A percentile compares a stretch with the other conserved stretches of the same genome.
These are phyloP conservation scores for Dissophora globulifera DNA, from an alignment of 192 early-diverging fungal species.

Conservation along the genomic window DNA sequence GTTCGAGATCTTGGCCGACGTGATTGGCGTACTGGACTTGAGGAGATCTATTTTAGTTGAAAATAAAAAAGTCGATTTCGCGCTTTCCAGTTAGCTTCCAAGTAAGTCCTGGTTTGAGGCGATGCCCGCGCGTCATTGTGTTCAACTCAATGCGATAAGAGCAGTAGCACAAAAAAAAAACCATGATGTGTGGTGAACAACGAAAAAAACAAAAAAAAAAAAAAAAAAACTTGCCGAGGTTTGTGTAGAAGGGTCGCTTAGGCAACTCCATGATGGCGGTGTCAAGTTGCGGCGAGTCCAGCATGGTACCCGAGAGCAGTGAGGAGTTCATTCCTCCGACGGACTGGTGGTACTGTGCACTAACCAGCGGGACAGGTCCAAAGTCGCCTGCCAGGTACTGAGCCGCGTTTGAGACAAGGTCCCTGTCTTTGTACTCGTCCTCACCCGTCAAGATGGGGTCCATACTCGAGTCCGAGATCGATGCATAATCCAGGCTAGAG, in stretches of 20 bases:
- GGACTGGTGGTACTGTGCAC: slow-evolving; percentile 14
- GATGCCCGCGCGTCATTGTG: too few species aligned
- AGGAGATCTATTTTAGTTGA: slow-evolving; percentile 67
- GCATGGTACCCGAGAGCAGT: slow-evolving; percentile 19
- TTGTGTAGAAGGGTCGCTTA: slow-evolving; percentile 48
- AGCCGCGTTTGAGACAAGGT: slow-evolving; percentile 36
- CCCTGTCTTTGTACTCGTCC: slow-evolving; percentile 49
- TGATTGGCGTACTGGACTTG: slow-evolving; percentile 74
- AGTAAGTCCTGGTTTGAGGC: too few species aligned
- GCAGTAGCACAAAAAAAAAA: neutral
- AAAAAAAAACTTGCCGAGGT: slow-evolving; percentile 49
- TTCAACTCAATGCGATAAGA: neutral
- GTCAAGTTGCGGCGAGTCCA: slow-evolving; percentile 43
- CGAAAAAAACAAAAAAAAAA: too few species aligned
- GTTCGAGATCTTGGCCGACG: slow-evolving; percentile 77
- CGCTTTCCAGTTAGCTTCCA: too few species aligned
- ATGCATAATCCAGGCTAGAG: slow-evolving; percentile 25
- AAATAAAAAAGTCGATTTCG: neutral
- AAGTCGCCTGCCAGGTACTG: slow-evolving; percentile 44
- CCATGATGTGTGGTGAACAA: too few species aligned
- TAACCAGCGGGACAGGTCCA: slow-evolving; percentile 38
- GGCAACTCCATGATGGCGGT: slow-evolving; percentile 30
- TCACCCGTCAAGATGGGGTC: slow-evolving; percentile 48
- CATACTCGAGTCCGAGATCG: slow-evolving; percentile 40
- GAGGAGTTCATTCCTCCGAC: slow-evolving; percentile 28